Evolutionary conservation across 1,284 basidiomycete genomes (phyloP).

Genomic region (Cutaneotrichosporon mucoides): DNA sequence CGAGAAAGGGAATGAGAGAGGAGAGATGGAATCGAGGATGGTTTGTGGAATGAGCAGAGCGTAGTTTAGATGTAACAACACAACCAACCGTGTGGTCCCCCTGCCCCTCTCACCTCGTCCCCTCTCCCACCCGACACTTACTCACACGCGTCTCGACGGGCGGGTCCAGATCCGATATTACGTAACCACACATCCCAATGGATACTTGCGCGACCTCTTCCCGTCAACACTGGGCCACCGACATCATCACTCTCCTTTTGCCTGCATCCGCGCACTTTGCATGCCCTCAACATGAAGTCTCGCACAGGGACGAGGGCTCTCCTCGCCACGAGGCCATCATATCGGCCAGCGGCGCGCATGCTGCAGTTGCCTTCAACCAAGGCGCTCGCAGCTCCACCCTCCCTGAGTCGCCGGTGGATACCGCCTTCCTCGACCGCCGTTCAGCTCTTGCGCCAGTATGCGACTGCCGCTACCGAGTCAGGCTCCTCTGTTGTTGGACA

Average conservation of each 20-base stretch:
- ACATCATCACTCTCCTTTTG: not conserved
- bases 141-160: no score
- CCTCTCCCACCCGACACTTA: no score
- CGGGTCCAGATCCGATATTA: no score
- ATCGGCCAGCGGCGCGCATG: not conserved
- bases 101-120: no score
- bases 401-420: not conserved
- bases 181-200: no score
- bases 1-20: no score
- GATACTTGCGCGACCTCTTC: no score
- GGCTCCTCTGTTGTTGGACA: not conserved
- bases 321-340: not conserved
- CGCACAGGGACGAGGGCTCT: not conserved
- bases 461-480: not conserved
- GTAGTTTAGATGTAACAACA: no score
- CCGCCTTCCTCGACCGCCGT: not conserved
- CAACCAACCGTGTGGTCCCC: no score
- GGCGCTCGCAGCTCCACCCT: not conserved
- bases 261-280: not conserved
- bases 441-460: not conserved
- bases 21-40: no score
- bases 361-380: not conserved
- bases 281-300: slow-evolving; percentile 2
- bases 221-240: no score
- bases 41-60: no score